Base-by-base conservation (phyloP, 805 yeast genomes). In the Pichia nakasei region DNA sequence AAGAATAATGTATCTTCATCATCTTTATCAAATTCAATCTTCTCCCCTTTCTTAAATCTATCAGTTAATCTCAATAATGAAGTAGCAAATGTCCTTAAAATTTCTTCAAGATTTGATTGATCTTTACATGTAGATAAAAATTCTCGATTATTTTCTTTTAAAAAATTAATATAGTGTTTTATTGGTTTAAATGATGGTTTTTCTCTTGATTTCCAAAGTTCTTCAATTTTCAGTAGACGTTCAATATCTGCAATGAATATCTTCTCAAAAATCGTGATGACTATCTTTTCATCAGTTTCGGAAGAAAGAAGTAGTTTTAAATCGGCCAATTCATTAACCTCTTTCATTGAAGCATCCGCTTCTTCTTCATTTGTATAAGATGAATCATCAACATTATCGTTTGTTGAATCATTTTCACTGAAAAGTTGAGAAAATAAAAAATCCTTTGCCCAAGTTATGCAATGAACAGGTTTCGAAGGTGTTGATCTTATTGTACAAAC, bases 401-500 rank as follows among this genome's bases (percentile, higher is more conserved):
- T 29, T 39, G 77, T 78, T n/a, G n/a, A n/a, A 15, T 31, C 40
- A 11, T 39, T 20, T 8, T 45, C 49, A 19, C 78, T 80, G 59
- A 88, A 91, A 32, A 93, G 67, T 56, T 87, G 94, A 21, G 76
- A 72, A 58, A 93, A 88, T 41, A 93, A 64, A 57, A 86, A 94
- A 53, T 84, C 86, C 59, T 93, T 93, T 9, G 97, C 95, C 99
- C 99, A 93, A 1, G 94, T 95, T 22, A 93, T 82, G 61, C 96
- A 88, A 58, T 93, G 99, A 6, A 93, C 82, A 0, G 97, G 97
- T 57, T 85, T 88, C 0, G 96, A 85, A 0, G 99, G 99, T 0
- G 98, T 93, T 6, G 96, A 86, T 50, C 99, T 72, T 46, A 93
- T 93, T 0, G 98, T 93, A 61, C 99, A 93, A 1, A 93, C 96